A percentile compares a stretch with the other conserved stretches of the same genome.
Evolutionary conservation across 2,329 filamentous ascomycete genomes (phyloP).

Genomic region (Lasiodiplodia sp.): DNA sequence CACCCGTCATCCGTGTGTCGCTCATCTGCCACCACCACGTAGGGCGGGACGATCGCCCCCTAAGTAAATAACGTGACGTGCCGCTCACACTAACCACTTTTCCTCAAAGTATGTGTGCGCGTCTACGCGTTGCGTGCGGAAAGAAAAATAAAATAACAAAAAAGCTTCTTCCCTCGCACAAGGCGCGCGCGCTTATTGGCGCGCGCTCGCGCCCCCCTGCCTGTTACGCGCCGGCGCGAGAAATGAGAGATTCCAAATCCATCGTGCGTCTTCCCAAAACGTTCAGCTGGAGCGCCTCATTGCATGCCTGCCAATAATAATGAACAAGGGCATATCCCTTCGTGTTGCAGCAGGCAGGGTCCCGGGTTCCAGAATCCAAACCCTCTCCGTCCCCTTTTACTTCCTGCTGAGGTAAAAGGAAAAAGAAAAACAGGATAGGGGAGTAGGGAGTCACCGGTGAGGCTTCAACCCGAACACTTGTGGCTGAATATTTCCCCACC

Average conservation of each 20-base stretch:
- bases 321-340: slow-evolving; percentile 18
- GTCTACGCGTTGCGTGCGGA: not conserved
- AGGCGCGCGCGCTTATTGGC: not conserved
- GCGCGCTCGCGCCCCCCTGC: not conserved
- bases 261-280: slow-evolving; percentile 9
- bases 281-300: slow-evolving; percentile 14
- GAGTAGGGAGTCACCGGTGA: slow-evolving; percentile 6
- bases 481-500: slow-evolving; percentile 7
- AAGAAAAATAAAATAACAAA: not conserved
- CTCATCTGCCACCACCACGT: not conserved
- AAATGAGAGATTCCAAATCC: slow-evolving; percentile 26
- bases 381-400: slow-evolving; percentile 15
- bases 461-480: not conserved
- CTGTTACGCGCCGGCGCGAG: slow-evolving; percentile 19
- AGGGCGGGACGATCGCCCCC: not conserved
- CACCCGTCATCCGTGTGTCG: not conserved
- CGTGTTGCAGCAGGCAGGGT: not conserved
- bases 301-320: slow-evolving; percentile 21
- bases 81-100: not conserved
- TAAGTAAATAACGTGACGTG: not conserved
- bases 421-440: not conserved
- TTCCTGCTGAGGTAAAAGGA: not conserved
- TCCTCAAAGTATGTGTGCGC: not conserved
- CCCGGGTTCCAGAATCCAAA: not conserved
- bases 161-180: not conserved